Base-by-base conservation (phyloP, 2,329 filamentous ascomycete genomes). In the Myriosclerotinia curreyana region DNA sequence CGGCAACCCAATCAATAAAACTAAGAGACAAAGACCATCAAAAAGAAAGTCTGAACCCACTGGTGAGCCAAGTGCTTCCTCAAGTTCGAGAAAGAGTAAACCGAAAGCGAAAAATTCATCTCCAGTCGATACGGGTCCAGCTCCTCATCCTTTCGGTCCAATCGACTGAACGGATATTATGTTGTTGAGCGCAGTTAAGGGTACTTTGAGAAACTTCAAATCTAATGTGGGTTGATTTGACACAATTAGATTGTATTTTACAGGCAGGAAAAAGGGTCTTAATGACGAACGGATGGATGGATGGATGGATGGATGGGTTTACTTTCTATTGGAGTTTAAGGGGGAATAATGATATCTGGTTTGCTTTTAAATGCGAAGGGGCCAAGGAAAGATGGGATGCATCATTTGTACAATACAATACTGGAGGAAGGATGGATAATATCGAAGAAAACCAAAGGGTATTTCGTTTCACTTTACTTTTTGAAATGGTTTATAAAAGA, bases 1-100 rank as follows among this genome's bases (percentile, higher is more conserved):
- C 3, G 84, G 83, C 3, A 63, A 67, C 11, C 61, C 68, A 42
- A 66, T 69, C 53, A 71, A 70, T 17, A 73, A 73, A 50, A 60
- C 50, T 7, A 73, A 72, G 54, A 74, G 73, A 64, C 64, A 70
- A 25, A 62, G 71, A 34, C 60, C 67, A 11, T 71, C 71, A 51
- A 73, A 71, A 66, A 73, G 71, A 56, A 68, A 65, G 34, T 62
- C 59, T 17, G 65, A 65, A n/a, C 17, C 42, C 20, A 9, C 38
- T 17, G 56, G 52, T 6, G 64, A 66, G 20, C 34, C 49, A 8
- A 38, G 42, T 40, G 36, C n/a, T 53, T 36, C 61, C 31, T 49
- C 36, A 3, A 54, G 61, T 25, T 56, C 64, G 34, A 64, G 44
- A 48, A 66, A 60, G 49, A 46, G 65, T 20, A 66, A 60, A 40